Evolutionary conservation across 257 asterid genomes (phyloP).

Genomic region (Salvia hispanica): DNA sequence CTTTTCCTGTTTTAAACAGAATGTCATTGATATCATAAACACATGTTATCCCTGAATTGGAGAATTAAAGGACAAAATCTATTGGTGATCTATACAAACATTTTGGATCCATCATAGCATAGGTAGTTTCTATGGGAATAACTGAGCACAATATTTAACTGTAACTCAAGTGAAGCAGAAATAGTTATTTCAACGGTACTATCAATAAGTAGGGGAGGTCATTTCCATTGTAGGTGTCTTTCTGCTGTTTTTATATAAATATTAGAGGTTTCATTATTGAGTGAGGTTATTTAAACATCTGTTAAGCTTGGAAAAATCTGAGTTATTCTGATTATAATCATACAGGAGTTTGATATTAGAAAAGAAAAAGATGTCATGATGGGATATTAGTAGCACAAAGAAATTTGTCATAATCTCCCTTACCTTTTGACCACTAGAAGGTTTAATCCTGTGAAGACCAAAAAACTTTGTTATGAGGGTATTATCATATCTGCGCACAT

Average conservation of each 20-base stretch:
- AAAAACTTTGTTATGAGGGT: conserved; percentile 93
- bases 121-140: background rate
- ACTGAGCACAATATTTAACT: conserved; percentile 3
- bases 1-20: background rate
- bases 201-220: background rate
- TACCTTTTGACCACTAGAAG: conserved; percentile 97
- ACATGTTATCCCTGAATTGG: background rate
- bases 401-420: conserved; percentile 13
- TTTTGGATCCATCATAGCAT: conserved; percentile 9
- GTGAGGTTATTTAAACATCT: conserved; percentile 2
- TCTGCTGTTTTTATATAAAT: background rate
- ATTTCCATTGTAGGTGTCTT: background rate
- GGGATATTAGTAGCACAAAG: conserved; percentile 1
- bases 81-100: conserved; percentile 4
- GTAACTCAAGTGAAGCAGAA: conserved; percentile 8
- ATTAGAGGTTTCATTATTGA: background rate
- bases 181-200: background rate
- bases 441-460: conserved; percentile 97
- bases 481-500: conserved; percentile 76
- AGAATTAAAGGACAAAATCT: background rate
- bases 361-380: conserved; percentile 1
- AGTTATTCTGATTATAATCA: conserved; percentile 1
- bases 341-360: background rate
- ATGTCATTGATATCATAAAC: background rate
- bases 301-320: conserved; percentile 3